A percentile compares a stretch with the other conserved stretches of the same genome.
Conservation (phyloP, 768 basidiomycete genomes). For the Boletus tylopilopsis region DNA sequence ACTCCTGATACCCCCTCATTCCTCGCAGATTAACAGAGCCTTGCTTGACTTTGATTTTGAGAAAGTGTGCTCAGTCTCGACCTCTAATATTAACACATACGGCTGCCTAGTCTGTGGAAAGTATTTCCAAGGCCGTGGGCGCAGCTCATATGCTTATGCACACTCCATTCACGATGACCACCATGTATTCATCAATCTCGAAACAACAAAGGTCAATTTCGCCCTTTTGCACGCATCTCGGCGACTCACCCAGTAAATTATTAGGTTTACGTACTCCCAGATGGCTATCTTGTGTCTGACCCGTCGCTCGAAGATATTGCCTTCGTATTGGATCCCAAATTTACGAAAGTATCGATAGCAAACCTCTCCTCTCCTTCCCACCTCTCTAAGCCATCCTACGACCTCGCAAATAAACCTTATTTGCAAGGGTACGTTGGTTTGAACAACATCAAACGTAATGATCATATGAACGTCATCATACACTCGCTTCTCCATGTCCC, state of each 20-base stretch:
- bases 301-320: conserved; percentile 95
- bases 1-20: conserved; percentile 16
- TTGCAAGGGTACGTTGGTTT: conserved; percentile 92
- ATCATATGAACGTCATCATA: conserved; percentile 96
- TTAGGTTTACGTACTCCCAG: conserved; percentile 95
- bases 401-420: conserved; percentile 78
- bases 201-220: conserved; percentile 71
- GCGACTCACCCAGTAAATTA: conserved; percentile 15
- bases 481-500: conserved; percentile 89
- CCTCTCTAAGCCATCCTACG: conserved; percentile 75
- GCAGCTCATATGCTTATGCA: conserved; percentile 90
- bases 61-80: conserved; percentile 95
- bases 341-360: conserved; percentile 56
- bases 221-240: conserved; percentile 16
- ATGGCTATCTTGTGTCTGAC: conserved; percentile 95
- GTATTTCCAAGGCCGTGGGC: conserved; percentile 96
- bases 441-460: conserved; percentile 97
- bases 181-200: conserved; percentile 96
- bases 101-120: conserved; percentile 97
- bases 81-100: conserved; percentile 96
- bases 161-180: conserved; percentile 98
- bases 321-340: conserved; percentile 85
- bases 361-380: conserved; percentile 55
- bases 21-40: conserved; percentile 77
- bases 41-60: conserved; percentile 98